phyloP scores from a whole-genome alignment of 345 rosid genomes.

The Rhizophora apiculata region DNA sequence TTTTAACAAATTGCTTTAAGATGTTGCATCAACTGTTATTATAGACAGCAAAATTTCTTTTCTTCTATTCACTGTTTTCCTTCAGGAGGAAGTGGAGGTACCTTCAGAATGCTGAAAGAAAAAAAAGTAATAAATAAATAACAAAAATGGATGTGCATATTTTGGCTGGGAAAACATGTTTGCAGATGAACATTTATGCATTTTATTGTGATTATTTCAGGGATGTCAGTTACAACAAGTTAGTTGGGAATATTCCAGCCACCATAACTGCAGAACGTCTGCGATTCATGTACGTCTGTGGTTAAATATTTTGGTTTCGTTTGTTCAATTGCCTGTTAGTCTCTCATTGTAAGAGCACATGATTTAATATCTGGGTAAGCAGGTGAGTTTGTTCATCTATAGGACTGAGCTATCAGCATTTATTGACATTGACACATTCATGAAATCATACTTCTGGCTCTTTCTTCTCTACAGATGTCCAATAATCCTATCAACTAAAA shows the following conservation, averaged over 20 bases:
- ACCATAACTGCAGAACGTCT: slow-evolving; percentile 16
- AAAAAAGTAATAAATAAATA: too few relatives aligned
- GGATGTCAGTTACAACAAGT: slow-evolving; percentile 56
- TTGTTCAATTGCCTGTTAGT: background rate
- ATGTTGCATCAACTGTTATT: too few relatives aligned
- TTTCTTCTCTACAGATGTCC: background rate
- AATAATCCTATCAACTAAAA: background rate
- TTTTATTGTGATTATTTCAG: slow-evolving; percentile 20
- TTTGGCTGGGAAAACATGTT: background rate
- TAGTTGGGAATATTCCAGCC: slow-evolving; percentile 40
- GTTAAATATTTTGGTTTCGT: background rate
- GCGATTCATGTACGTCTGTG: slow-evolving; percentile 37
- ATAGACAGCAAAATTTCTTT: too few relatives aligned
- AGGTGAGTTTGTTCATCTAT: background rate
- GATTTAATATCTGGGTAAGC: background rate
- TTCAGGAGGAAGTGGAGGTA: too few relatives aligned
- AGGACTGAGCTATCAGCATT: background rate
- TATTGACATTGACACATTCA: too few relatives aligned
- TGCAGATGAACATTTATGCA: background rate
- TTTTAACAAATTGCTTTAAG: too few relatives aligned
- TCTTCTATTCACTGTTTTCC: too few relatives aligned
- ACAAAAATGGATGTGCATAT: background rate
- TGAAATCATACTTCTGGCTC: background rate
- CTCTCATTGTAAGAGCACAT: background rate
- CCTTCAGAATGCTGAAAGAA: too few relatives aligned